Conservation (phyloP, 192 early-diverging fungal species). For the Coemansia sp. region DNA sequence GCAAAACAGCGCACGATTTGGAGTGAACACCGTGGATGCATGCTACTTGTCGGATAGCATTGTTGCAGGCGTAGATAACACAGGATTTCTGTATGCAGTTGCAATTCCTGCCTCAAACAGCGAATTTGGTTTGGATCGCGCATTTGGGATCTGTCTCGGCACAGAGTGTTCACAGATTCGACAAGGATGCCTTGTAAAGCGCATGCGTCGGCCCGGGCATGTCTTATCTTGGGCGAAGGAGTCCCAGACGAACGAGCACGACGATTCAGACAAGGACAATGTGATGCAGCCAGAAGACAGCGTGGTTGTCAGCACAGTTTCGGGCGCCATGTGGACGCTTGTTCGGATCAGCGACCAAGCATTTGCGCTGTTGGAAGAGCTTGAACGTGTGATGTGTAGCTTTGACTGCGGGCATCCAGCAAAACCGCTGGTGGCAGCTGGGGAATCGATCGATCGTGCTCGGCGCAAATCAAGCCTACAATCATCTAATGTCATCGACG, state of each 20-base stretch:
- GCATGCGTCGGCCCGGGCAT: conserved; percentile 7
- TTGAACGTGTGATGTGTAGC: conserved; percentile 27
- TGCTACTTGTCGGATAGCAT: conserved; percentile 21
- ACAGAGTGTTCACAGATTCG: conserved; percentile 27
- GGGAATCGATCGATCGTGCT: conserved; percentile 12
- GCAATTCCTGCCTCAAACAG: conserved; percentile 6
- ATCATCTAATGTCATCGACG: conserved; percentile 18
- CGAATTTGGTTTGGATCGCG: conserved; percentile 45
- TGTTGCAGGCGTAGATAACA: conserved; percentile 27
- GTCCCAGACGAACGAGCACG: too few species aligned
- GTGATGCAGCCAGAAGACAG: background rate
- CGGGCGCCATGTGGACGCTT: conserved; percentile 42
- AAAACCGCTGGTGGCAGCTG: conserved; percentile 15
- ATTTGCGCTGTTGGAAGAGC: conserved; percentile 16
- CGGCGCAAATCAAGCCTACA: conserved; percentile 5
- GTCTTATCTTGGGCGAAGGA: conserved; percentile 24
- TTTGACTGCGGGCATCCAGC: conserved; percentile 33
- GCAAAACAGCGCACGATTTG: conserved; percentile 34
- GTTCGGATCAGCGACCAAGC: conserved; percentile 27
- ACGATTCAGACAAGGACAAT: background rate
- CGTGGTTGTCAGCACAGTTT: conserved; percentile 20
- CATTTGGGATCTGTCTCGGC: conserved; percentile 32
- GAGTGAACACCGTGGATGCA: conserved; percentile 31
- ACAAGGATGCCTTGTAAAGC: conserved; percentile 13
- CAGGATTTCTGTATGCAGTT: conserved; percentile 30